Conservation (phyloP, 1,284 basidiomycete genomes). For the Cystobasidiaceae sp. region DNA sequence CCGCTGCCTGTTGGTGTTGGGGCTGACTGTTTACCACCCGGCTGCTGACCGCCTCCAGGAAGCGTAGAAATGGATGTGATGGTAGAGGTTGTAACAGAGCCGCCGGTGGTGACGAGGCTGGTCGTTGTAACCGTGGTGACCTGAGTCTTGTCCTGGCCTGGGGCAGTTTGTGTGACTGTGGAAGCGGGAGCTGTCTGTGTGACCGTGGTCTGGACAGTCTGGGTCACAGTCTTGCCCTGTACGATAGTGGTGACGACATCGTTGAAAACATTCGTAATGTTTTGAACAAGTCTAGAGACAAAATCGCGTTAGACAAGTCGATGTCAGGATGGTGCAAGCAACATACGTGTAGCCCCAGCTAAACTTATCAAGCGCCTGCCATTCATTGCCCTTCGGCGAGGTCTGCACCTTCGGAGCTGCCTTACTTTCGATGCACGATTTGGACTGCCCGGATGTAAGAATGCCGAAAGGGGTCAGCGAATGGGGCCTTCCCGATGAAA, state of each 20-base stretch:
- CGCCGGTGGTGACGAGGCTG: background rate
- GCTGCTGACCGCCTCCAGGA: too few species aligned
- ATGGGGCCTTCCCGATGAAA: background rate
- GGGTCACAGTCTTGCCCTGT: background rate
- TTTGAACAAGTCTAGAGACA: slow-evolving; percentile 19
- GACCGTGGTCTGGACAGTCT: background rate
- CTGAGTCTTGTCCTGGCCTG: background rate
- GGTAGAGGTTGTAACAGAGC: background rate
- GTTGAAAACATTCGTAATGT: slow-evolving; percentile 28
- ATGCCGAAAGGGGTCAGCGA: background rate
- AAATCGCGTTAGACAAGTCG: background rate
- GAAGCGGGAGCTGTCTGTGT: background rate
- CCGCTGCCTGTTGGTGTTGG: background rate
- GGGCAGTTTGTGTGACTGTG: background rate
- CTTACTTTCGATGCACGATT: slow-evolving; percentile 16
- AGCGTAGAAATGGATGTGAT: background rate
- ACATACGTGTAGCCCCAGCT: slow-evolving; percentile 22
- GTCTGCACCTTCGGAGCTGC: background rate
- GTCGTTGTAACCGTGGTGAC: background rate
- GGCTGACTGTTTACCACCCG: too few species aligned
- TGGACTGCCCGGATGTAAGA: background rate
- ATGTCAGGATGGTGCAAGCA: background rate
- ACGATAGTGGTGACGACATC: slow-evolving; percentile 23
- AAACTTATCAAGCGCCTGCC: slow-evolving; percentile 16
- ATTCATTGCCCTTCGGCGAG: slow-evolving; percentile 6